Evolutionary conservation across 1,284 basidiomycete species (phyloP).

Genomic region (Leccinum cinnamomeum): DNA sequence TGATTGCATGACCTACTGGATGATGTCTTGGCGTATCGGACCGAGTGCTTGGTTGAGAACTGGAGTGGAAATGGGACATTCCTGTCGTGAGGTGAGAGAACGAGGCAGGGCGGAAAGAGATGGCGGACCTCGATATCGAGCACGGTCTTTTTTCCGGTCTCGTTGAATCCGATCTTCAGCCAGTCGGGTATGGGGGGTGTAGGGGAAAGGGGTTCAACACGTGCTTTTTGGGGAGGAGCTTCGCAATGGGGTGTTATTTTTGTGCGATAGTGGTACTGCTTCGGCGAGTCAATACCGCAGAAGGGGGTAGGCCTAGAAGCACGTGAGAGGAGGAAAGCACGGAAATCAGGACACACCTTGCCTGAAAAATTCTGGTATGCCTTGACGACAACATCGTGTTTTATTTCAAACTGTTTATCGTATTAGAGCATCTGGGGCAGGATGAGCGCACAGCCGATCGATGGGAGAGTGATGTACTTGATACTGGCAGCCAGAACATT

Average conservation of each 20-base stretch:
- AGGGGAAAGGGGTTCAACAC: constrained; percentile 36
- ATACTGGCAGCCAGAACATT: constrained; percentile 79
- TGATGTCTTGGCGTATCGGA: constrained; percentile 64
- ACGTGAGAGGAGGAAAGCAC: constrained; percentile 1
- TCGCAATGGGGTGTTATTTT: constrained; percentile 99
- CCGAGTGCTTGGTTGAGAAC: constrained; percentile 75
- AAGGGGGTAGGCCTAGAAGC: constrained; percentile 51
- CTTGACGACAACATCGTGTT: constrained; percentile 84
- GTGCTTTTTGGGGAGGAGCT: constrained; percentile 60
- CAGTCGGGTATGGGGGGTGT: constrained; percentile 50
- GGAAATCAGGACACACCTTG: constrained; percentile 27
- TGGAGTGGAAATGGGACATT: constrained; percentile 90
- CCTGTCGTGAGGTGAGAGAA: constrained; percentile 43
- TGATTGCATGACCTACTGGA: constrained; percentile 50
- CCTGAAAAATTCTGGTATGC: constrained; percentile 84
- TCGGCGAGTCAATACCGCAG: constrained; percentile 74
- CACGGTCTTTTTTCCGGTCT: constrained; percentile 72
- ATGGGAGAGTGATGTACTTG: constrained; percentile 47
- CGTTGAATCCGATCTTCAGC: constrained; percentile 90
- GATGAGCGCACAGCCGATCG: constrained; percentile 10
- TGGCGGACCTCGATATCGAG: constrained; percentile 88
- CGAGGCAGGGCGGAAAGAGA: not conserved
- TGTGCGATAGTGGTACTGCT: constrained; percentile 91
- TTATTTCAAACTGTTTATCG: constrained; percentile 82
- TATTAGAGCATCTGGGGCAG: constrained; percentile 79